Percentiles rank a stretch among this genome's conserved stretches.
Conservation (phyloP, 2,329 filamentous ascomycete genomes). For the Diaporthe eres region DNA sequence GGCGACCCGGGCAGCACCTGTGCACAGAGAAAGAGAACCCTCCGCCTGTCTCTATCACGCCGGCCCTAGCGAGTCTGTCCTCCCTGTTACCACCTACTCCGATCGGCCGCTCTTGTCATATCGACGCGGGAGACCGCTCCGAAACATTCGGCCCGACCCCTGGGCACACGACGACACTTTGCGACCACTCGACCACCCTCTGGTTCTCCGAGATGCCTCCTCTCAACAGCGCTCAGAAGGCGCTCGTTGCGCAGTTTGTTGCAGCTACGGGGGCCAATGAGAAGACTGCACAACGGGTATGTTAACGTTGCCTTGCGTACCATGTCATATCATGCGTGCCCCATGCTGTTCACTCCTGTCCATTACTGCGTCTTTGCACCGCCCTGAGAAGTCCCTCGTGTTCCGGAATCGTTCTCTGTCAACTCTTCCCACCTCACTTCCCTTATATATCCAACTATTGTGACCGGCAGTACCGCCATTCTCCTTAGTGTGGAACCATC, state of each 20-base stretch:
- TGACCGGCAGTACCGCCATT: neutral
- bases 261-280: constrained; percentile 41
- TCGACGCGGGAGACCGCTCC: constrained; percentile 36
- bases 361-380: neutral
- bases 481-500: neutral
- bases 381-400: neutral
- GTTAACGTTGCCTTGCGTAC: constrained; percentile 6
- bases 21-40: neutral
- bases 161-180: constrained; percentile 12
- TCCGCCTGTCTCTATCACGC: neutral
- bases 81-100: neutral
- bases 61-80: neutral
- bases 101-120: constrained; percentile 10
- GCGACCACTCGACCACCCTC: constrained; percentile 1
- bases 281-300: constrained; percentile 42
- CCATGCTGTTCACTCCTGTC: neutral
- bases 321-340: neutral
- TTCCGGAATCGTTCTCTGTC: neutral
- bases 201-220: constrained; percentile 40
- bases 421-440: neutral
- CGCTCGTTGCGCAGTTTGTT: constrained; percentile 40
- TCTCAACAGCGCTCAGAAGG: constrained; percentile 40
- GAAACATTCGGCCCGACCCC: constrained; percentile 39
- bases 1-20: constrained; percentile 12
- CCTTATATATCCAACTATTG: neutral